Evolutionary conservation across 768 basidiomycete genomes (phyloP), one percentile per base, ranked within the genome.

Genomic region (Saitozyma podzolica): DNA sequence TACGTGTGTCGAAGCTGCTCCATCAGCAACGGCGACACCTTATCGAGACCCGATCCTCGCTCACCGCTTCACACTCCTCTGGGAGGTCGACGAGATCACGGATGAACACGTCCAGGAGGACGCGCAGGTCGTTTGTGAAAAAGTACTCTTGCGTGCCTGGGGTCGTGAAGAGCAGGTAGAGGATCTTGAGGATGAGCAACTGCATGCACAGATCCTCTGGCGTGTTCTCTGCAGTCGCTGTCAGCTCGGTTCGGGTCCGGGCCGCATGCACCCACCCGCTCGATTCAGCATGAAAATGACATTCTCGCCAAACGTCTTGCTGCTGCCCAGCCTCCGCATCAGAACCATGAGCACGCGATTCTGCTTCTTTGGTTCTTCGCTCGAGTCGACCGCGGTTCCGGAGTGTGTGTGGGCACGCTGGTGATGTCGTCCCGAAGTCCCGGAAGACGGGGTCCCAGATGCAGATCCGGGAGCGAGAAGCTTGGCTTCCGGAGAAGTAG

Each of bases 221-320:
- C 0, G 89, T 89, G 48, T 88, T 86, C 72, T 88, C 92, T 93
- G 65, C 0, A 48, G 45, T 47, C 45, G 29, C 40, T 8, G 51
- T 66, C 58, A 66, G 59, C 58, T 29, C 19, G 6, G 40, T 19
- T 42, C 3, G 42, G 10, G 29, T 47, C 17, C 51, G 10, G 29
- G 9, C 17, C 51, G 13, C 8, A 11, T 39, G 51, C 17, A 56
- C 90, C 70, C 74, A 94, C 93, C 85, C 50, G 94, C 90, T 62
- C 96, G 87, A 73, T 99, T 98, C 50, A 99, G 82, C 90, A 99
- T 99, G 80, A 97, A 99, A 60, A 99, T 97, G 84, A 99, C 86
- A 76, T 98, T 99, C 81, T 93, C 94, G 4, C 94, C 93, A 73
- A 99, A 96, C 0, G 96, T 96, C 82, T 90, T 91, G 80, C 87